Evolutionary conservation across 2,329 filamentous ascomycete species (phyloP).

Genomic region (Verticillium alfalfae): DNA sequence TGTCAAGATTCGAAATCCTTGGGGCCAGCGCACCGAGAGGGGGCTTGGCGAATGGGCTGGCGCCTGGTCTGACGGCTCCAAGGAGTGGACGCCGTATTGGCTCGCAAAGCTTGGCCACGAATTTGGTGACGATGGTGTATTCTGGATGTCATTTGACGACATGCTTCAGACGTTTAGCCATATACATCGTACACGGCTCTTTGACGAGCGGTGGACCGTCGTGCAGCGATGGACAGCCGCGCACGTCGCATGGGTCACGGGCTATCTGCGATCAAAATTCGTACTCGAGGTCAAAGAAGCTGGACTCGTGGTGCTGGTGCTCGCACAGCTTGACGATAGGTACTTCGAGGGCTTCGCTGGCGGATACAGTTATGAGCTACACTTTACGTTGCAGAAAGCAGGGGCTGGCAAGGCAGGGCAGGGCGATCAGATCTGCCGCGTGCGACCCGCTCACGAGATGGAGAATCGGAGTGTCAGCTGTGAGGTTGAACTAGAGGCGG

Average conservation of each 20-base stretch:
- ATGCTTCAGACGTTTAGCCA: constrained; percentile 53
- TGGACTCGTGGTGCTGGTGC: constrained; percentile 35
- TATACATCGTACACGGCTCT: constrained; percentile 54
- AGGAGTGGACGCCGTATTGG: constrained; percentile 79
- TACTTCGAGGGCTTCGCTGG: constrained; percentile 40
- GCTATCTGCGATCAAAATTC: constrained; percentile 39
- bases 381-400: constrained; percentile 33
- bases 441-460: constrained; percentile 23
- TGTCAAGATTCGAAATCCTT: constrained; percentile 56
- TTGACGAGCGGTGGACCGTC: constrained; percentile 41
- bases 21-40: constrained; percentile 50
- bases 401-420: neutral
- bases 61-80: constrained; percentile 71
- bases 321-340: constrained; percentile 38
- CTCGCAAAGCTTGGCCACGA: constrained; percentile 66
- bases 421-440: constrained; percentile 25
- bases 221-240: constrained; percentile 38
- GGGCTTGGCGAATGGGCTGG: constrained; percentile 60
- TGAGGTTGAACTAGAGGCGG: constrained; percentile 66
- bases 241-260: constrained; percentile 36
- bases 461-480: constrained; percentile 62
- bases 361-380: constrained; percentile 34
- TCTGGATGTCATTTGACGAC: constrained; percentile 56
- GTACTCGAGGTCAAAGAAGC: constrained; percentile 32
- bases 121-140: constrained; percentile 71